Base-by-base conservation (phyloP, 2,329 filamentous ascomycete genomes). In the Trichoderma sp. region DNA sequence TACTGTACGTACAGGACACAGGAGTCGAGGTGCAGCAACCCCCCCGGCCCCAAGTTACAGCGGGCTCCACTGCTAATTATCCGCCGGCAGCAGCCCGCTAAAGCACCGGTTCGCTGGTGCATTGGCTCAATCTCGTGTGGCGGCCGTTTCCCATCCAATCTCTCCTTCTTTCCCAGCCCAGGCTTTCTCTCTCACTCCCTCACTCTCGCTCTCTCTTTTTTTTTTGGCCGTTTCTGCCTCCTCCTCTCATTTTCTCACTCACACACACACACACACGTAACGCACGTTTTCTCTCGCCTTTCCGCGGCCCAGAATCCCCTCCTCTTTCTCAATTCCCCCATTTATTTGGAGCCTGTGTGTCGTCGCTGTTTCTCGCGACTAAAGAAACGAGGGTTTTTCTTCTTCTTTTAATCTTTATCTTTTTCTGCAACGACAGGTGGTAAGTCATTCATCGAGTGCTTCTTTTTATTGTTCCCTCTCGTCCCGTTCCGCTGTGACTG, bases 41-140 rank as follows among this genome's bases (percentile, higher is more conserved):
- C 34, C 34, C 34, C 34, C 19, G n/a, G 17, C 41, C 52, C 59
- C 59, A 41, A 45, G 41, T 55, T 63, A 63, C 59, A 63, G 59
- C 50, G 45, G 59, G 63, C 45, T 52, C 64, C 59, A 51, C 59
- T 52, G 43, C 44, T 56, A 51, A 66, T 52, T 54, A 63, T 63
- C 51, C 61, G 51, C 60, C 61, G n/a, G 58, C 45, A 61, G 58
- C 58, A 61, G 57, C 45, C 58, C 55, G 41, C 24, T 39, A 39
- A 39, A 39, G 34, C 39, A 41, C 24, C 15, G 19, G 55, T 28
- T 52, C n/a, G 44, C 44, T 21, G 34, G 34, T 48, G 50, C 26
- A 30, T 52, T 30, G 30, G 28, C 28, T 28, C 58, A 51, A 34
- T 28, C 9, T 51, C 59, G 51, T 51, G 48, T 62, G 58, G 59